A percentile compares a stretch with the other conserved stretches of the same genome.
phyloP scores from a whole-genome alignment of 164 flowering plant species.

The Taxillus chinensis region DNA sequence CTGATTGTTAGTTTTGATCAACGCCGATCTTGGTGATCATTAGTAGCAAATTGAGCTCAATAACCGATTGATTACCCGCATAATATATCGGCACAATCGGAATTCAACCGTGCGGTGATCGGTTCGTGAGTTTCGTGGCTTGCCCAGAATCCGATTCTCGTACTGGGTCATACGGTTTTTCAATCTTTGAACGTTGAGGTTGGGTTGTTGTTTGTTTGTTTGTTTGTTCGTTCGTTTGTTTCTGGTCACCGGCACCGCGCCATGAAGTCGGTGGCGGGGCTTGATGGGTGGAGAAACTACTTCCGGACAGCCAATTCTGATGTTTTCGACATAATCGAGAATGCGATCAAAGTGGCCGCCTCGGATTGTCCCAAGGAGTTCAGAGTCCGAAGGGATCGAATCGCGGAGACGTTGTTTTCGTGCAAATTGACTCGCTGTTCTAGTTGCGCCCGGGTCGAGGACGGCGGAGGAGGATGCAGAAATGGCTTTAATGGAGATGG shows the following conservation, averaged over 20 bases:
- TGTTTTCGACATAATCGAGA: conserved; percentile 46
- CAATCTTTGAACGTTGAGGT: too few species aligned
- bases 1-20: too few species aligned
- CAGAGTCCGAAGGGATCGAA: conserved; percentile 35
- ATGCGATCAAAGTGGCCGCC: conserved; percentile 57
- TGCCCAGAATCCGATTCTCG: too few species aligned
- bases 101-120: too few species aligned
- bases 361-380: conserved; percentile 53
- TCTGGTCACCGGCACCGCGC: not conserved
- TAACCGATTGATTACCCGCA: too few species aligned
- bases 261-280: conserved; percentile 12
- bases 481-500: conserved; percentile 21
- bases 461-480: conserved; percentile 18
- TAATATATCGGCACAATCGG: too few species aligned
- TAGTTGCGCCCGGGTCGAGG: conserved; percentile 37
- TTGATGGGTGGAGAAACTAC: conserved; percentile 48
- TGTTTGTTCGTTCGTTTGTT: not conserved
- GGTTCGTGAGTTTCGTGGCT: too few species aligned
- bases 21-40: too few species aligned
- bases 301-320: conserved; percentile 35
- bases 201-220: not conserved
- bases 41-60: too few species aligned
- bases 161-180: too few species aligned
- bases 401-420: conserved; percentile 48
- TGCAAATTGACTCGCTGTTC: conserved; percentile 30